Evolutionary conservation across 306 rosid genomes (phyloP).

Genomic region (Dicorynia guianensis): DNA sequence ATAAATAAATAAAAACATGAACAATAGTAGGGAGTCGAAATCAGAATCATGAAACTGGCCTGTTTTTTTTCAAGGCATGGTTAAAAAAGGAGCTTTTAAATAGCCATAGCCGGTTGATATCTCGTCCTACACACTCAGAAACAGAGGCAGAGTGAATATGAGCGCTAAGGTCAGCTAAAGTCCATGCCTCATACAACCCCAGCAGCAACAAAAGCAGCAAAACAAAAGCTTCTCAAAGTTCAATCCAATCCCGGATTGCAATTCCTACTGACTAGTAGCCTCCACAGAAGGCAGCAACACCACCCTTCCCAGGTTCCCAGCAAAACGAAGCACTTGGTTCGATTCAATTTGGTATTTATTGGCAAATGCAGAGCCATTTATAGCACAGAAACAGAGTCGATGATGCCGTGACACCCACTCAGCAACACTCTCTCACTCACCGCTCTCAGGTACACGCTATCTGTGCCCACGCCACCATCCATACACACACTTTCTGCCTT

Average conservation of each 20-base stretch:
- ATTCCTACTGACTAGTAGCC: no score
- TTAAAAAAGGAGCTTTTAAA: not conserved
- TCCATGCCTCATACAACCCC: not conserved
- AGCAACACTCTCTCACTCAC: not conserved
- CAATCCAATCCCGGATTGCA: not conserved
- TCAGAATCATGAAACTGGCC: no score
- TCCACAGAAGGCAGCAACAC: no score
- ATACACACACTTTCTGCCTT: conserved; percentile 44
- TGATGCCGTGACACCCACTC: conserved; percentile 32
- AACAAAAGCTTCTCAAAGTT: not conserved
- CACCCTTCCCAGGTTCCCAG: not conserved
- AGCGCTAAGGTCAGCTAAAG: not conserved
- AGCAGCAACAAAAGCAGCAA: not conserved
- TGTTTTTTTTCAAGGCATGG: no score
- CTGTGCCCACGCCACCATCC: conserved; percentile 40
- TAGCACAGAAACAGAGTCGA: not conserved
- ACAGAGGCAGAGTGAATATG: not conserved
- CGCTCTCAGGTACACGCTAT: conserved; percentile 41
- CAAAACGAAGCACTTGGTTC: not conserved
- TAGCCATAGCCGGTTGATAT: not conserved
- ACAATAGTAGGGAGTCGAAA: no score
- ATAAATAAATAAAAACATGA: no score
- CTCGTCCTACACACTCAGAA: not conserved
- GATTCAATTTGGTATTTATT: not conserved
- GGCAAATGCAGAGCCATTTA: conserved; percentile 25